These are phyloP conservation scores for Phyllosticta citribraziliensis DNA, from an alignment of 2,329 filamentous ascomycete genomes.

Conservation along the genomic window DNA sequence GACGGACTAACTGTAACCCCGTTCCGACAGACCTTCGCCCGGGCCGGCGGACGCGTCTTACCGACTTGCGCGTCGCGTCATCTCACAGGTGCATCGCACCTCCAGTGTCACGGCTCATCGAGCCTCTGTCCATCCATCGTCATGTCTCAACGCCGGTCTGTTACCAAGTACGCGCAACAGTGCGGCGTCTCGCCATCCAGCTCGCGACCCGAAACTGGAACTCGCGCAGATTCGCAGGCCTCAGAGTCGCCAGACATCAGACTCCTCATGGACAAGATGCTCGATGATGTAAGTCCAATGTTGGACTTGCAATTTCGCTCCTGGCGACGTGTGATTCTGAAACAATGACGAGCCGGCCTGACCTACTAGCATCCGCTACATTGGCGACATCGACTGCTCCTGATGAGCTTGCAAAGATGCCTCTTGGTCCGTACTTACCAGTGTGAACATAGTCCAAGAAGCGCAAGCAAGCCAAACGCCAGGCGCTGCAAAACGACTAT, in stretches of 20 bases:
- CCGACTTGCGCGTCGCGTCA: background rate
- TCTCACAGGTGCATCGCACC: too few species aligned
- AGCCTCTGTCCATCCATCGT: background rate
- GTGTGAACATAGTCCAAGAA: constrained; percentile 15
- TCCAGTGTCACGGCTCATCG: background rate
- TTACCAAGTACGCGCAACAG: background rate
- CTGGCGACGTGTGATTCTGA: background rate
- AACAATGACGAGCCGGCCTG: too few species aligned
- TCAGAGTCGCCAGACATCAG: constrained; percentile 11
- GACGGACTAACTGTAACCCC: constrained; percentile 9
- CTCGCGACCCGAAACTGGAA: background rate
- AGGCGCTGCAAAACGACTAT: constrained; percentile 17
- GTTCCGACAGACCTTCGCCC: constrained; percentile 1
- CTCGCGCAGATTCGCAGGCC: constrained; percentile 4
- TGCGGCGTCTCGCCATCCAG: too few species aligned
- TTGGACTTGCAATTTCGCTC: background rate
- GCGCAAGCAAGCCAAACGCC: constrained; percentile 17
- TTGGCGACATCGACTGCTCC: background rate
- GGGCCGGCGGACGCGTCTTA: background rate
- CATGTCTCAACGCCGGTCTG: background rate
- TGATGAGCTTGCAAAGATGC: background rate
- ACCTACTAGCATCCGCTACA: background rate
- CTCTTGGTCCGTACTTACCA: background rate
- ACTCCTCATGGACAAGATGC: constrained; percentile 17
- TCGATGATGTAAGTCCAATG: constrained; percentile 16